Conservation (phyloP, 306 rosid species). For the Cucurbita pepo region DNA sequence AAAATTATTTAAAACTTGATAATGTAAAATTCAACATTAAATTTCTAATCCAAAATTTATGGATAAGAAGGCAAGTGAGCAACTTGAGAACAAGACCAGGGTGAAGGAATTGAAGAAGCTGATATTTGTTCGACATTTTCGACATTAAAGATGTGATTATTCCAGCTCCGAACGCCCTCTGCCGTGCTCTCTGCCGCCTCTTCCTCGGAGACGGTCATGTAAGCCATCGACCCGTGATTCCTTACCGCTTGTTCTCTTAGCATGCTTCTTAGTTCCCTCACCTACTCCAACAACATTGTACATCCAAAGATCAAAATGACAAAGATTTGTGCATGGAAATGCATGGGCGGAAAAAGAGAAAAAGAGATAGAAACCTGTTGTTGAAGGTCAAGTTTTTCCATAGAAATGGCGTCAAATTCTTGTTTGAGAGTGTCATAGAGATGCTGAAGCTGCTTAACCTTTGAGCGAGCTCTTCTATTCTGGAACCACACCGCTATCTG, state of each 20-base stretch:
- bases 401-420: slow-evolving; percentile 45
- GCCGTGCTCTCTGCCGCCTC: slow-evolving; percentile 76
- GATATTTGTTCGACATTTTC: slow-evolving; percentile 49
- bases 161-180: slow-evolving; percentile 27
- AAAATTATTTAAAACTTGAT: too few species aligned
- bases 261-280: slow-evolving; percentile 44
- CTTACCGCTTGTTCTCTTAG: slow-evolving; percentile 42
- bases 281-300: slow-evolving; percentile 15
- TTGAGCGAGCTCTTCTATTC: slow-evolving; percentile 87
- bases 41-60: not conserved
- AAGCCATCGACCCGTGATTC: slow-evolving; percentile 39
- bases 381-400: slow-evolving; percentile 59
- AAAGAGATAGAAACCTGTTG: slow-evolving; percentile 38
- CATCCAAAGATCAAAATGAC: not conserved
- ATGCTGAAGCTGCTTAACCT: slow-evolving; percentile 67
- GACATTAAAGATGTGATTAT: slow-evolving; percentile 25
- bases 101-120: slow-evolving; percentile 21
- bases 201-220: slow-evolving; percentile 61
- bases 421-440: slow-evolving; percentile 69
- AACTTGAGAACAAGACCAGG: slow-evolving; percentile 27
- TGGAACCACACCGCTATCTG: slow-evolving; percentile 96
- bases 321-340: not conserved
- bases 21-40: not conserved
- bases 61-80: slow-evolving; percentile 36
- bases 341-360: not conserved